Evolutionary conservation across 192 early-diverging fungal genomes (phyloP), one percentile per base, ranked within the genome.

Genomic region (Jimgerdemannia flammicorona): DNA sequence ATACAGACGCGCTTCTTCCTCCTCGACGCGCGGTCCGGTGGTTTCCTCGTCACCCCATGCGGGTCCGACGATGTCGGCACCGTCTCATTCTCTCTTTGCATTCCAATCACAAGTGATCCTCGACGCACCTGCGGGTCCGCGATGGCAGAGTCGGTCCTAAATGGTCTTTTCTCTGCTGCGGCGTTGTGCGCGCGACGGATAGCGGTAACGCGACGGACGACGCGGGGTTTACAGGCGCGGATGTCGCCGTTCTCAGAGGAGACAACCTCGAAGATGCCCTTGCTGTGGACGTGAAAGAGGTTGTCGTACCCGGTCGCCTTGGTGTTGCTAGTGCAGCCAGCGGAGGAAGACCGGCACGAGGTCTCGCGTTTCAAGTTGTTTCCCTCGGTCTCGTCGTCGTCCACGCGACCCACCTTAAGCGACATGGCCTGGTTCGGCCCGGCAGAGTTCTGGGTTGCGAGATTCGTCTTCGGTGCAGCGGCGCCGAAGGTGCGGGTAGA

Each of bases 221-320:
- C 6, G 18, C 67, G 67, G 19, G 67, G 67, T 2, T 68, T 68
- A 7, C 40, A 0, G 18, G 29, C 40, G 19, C 2, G 18, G 18
- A 20, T 18, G 19, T 41, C 67, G 19, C 29, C 19, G 6, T 68
- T 41, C 29, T 68, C 67, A 41, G 2, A 7, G 67, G 9, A 68
- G 8, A 68, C 40, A 9, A 41, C 67, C 19, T 68, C 67, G 9
- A 41, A 40, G 67, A 68, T 68, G 67, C 67, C 67, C 67, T 40
- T 68, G 67, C 29, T 40, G 9, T 68, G 7, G 19, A 7, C 67
- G 18, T 0, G 9, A 68, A 68, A 68, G 49, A 59, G 49, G 8
- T 59, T 59, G 29, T 29, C 29, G 49, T 59, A 59, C 14, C 49
- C 49, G 49, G 49, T 6, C 49, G 6, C 2, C 8, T 6, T 14